Conservation (phyloP, 1,139 yeast species). For the Candida neerlandica region DNA sequence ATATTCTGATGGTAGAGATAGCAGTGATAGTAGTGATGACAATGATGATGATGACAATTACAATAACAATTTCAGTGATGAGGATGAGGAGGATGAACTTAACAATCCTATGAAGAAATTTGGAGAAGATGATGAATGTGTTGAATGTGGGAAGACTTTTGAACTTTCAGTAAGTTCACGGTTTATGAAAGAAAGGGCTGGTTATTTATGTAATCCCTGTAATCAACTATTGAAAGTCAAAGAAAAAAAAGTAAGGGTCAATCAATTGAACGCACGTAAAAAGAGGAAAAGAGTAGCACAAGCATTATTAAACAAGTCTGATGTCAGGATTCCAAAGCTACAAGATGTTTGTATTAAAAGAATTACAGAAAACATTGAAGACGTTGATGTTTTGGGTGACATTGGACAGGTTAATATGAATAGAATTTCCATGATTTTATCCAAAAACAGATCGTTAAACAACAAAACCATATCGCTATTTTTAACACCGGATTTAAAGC, state of each 20-base stretch:
- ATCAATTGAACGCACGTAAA: conserved; percentile 65
- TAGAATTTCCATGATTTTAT: conserved; percentile 72
- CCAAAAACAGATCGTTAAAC: conserved; percentile 78
- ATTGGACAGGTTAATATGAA: conserved; percentile 67
- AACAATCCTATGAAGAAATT: conserved; percentile 29
- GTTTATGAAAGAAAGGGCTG: conserved; percentile 47
- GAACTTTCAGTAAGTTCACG: conserved; percentile 67
- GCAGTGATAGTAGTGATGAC: conserved; percentile 32
- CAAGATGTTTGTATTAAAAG: conserved; percentile 79
- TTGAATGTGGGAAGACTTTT: conserved; percentile 60
- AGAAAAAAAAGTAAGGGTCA: conserved; percentile 49
- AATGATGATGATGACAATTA: conserved; percentile 22
- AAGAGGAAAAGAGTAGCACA: conserved; percentile 79
- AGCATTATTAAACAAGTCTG: conserved; percentile 74
- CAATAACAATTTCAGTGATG: conserved; percentile 33
- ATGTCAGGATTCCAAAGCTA: conserved; percentile 63
- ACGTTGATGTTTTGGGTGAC: conserved; percentile 78
- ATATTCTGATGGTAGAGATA: conserved; percentile 25
- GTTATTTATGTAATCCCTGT: conserved; percentile 71
- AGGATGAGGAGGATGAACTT: conserved; percentile 31
- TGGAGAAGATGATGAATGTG: conserved; percentile 59
- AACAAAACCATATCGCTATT: conserved; percentile 73
- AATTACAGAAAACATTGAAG: conserved; percentile 73
- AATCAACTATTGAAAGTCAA: conserved; percentile 45
- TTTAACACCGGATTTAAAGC: conserved; percentile 57